Evolutionary conservation across 164 flowering plant species (phyloP).

Genomic region (Magnolia sinica): DNA sequence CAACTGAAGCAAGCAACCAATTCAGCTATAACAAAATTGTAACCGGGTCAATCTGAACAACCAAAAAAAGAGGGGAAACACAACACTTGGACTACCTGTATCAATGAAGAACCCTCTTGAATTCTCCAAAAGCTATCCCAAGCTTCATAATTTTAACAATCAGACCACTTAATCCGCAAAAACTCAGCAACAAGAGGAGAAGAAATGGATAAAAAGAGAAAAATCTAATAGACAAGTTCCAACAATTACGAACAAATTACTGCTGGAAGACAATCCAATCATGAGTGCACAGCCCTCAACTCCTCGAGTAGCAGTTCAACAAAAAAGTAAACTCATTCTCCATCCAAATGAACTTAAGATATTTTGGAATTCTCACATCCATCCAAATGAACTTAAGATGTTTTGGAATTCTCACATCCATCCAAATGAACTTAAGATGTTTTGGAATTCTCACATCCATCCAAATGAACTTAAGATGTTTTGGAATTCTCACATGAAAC

Average conservation of each 20-base stretch:
- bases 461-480: not conserved
- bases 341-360: not conserved
- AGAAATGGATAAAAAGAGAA: not conserved
- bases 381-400: not conserved
- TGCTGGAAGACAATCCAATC: not conserved
- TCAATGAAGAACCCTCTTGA: too few relatives aligned
- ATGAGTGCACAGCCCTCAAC: not conserved
- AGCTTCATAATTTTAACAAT: not conserved
- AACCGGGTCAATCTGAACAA: too few relatives aligned
- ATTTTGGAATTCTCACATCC: too few relatives aligned
- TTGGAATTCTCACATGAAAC: not conserved
- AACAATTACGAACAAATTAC: not conserved
- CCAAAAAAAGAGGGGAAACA: too few relatives aligned
- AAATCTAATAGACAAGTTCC: too few relatives aligned
- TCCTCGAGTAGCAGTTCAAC: too few relatives aligned
- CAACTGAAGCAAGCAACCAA: too few relatives aligned
- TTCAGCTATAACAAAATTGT: too few relatives aligned
- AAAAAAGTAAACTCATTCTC: not conserved
- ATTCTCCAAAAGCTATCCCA: not conserved
- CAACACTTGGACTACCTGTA: too few relatives aligned
- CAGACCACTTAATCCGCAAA: not conserved
- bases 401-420: not conserved
- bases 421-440: not conserved
- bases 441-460: not conserved
- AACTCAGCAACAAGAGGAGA: not conserved